These are phyloP conservation scores for Aspergillus texensis DNA, from an alignment of 2,329 filamentous ascomycete species.

Conservation along the genomic window DNA sequence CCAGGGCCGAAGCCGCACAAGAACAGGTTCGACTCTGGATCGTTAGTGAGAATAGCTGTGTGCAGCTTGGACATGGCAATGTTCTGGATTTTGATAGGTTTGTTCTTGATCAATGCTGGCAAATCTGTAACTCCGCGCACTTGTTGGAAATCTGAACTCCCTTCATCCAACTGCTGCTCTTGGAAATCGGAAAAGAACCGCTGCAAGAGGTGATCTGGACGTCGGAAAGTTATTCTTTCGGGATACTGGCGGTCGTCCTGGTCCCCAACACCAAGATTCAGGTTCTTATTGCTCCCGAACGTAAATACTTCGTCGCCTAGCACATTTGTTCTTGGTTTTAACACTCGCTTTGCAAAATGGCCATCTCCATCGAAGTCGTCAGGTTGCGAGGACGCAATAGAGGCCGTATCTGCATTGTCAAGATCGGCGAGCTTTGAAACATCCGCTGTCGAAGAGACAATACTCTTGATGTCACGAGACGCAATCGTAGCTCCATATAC, in stretches of 20 bases:
- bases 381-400: conserved; percentile 31
- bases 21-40: conserved; percentile 87
- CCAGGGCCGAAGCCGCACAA: conserved; percentile 90
- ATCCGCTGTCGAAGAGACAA: conserved; percentile 34
- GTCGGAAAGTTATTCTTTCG: conserved; percentile 74
- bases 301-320: conserved; percentile 84
- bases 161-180: conserved; percentile 40
- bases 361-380: conserved; percentile 56
- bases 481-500: conserved; percentile 87
- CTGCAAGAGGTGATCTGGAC: conserved; percentile 75
- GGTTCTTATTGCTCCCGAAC: conserved; percentile 95
- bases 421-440: conserved; percentile 48
- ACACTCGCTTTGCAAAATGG: conserved; percentile 26
- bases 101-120: conserved; percentile 71
- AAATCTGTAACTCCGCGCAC: conserved; percentile 57
- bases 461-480: conserved; percentile 64
- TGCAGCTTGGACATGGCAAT: conserved; percentile 89
- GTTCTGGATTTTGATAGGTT: conserved; percentile 75
- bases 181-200: conserved; percentile 72
- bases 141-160: conserved; percentile 24
- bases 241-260: conserved; percentile 93
- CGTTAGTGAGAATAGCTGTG: conserved; percentile 82
- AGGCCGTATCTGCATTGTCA: conserved; percentile 37
- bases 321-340: conserved; percentile 44
- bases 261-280: conserved; percentile 91